A percentile compares a stretch with the other conserved stretches of the same genome.
phyloP scores from a whole-genome alignment of 192 early-diverging fungal species.

The Rhizophagus sp. region DNA sequence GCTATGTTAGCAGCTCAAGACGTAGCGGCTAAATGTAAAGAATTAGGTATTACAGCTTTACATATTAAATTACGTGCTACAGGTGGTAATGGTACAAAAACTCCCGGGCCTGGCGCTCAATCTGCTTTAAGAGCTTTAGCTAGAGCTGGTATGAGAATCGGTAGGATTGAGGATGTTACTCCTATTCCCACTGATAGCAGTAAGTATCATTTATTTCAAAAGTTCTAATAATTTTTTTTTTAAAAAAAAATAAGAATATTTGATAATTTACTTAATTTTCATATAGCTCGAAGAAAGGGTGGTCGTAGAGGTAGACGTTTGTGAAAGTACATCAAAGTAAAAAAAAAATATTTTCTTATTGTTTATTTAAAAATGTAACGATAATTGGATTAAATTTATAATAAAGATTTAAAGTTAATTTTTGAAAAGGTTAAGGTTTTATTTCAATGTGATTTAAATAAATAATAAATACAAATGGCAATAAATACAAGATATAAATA shows the following conservation, averaged over 20 bases:
- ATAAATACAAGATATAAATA: too few species aligned
- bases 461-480: too few species aligned
- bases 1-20: conserved; percentile 99
- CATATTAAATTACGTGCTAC: conserved; percentile 99
- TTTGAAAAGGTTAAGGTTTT: too few species aligned
- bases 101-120: conserved; percentile 98
- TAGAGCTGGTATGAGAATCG: conserved; percentile 98
- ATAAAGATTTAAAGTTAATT: too few species aligned
- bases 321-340: conserved; percentile 41
- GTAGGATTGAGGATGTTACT: conserved; percentile 98
- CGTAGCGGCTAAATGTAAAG: conserved; percentile 97
- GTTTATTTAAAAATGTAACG: neutral
- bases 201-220: conserved; percentile 1
- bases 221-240: neutral
- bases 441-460: too few species aligned
- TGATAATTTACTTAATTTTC: neutral
- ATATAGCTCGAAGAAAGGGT: conserved; percentile 87
- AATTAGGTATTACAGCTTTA: conserved; percentile 98
- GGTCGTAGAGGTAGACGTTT: conserved; percentile 99
- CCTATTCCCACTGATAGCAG: conserved; percentile 98
- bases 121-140: conserved; percentile 97
- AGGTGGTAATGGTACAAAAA: conserved; percentile 98
- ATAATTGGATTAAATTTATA: too few species aligned
- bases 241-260: neutral
- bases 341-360: neutral